Evolutionary conservation across 805 yeast species (phyloP), one percentile per base, ranked within the genome.

Genomic region (Myxozyma kluyveri): DNA sequence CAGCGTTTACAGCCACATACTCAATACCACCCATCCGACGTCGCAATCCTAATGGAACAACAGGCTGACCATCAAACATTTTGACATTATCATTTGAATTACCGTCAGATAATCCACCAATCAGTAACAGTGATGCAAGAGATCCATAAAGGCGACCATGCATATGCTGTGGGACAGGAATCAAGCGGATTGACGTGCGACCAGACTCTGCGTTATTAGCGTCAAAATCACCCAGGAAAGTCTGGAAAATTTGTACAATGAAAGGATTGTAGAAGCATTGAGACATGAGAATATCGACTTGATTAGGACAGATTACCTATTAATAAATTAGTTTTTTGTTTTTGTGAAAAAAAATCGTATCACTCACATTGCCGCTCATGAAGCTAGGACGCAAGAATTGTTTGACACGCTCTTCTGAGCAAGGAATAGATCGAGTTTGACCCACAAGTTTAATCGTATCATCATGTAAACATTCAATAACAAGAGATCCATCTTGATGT

Each of bases 311-410:
- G 12, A 50, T 19, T 4, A 40, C 44, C n/a, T n/a, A 46, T 47
- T 27, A n/a, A 18, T 24, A 6, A 4, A n/a, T n/a, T n/a, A n/a
- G n/a, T n/a, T n/a, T n/a, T n/a, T n/a, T 19, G 9, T 3, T 22
- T 24, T 32, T 4, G 19, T 14, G 3, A 42, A 22, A 32, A 14
- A 23, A n/a, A 4, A 27, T 14, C 23, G 14, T 9, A 5, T 7
- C 14, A 26, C 45, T 18, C 40, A 45, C 49, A 26, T 46, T 46
- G 6, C 54, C 54, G 32, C 47, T 45, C 50, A 50, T 50, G 40
- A 50, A 50, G n/a, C 54, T 50, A 5, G 54, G 50, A 17, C 54
- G 36, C 39, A 50, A 32, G 27, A 50, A 50, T 27, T 23, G 50
- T 31, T 33, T 44, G 18, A 50, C 32, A 10, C 48, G 50, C 17